phyloP scores from a whole-genome alignment of 2,329 filamentous ascomycete species.

The Dendryphion nanum region DNA sequence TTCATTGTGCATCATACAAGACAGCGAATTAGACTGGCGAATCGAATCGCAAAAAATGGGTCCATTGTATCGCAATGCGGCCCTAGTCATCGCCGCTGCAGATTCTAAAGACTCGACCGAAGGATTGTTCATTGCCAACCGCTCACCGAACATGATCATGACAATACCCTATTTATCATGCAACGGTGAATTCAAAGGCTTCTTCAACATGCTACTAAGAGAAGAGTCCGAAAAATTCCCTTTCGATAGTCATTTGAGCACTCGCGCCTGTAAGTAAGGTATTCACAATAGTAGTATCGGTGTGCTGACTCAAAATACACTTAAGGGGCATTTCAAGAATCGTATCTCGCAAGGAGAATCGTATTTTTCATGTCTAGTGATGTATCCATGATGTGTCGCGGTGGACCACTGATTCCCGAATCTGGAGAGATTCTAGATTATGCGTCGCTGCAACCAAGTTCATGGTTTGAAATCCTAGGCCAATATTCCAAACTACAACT shows the following conservation, averaged over 20 bases:
- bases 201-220: background rate
- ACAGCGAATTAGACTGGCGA: background rate
- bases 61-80: background rate
- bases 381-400: background rate
- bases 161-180: background rate
- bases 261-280: background rate
- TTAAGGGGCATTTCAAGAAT: background rate
- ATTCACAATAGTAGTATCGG: background rate
- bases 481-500: background rate
- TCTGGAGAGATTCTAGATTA: background rate
- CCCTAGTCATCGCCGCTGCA: background rate
- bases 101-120: background rate
- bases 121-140: background rate
- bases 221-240: background rate
- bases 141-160: background rate
- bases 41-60: background rate
- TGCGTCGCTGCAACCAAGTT: too few relatives aligned
- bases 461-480: background rate
- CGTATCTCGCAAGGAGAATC: background rate
- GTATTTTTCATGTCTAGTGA: background rate
- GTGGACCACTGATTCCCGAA: background rate
- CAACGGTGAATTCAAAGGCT: background rate
- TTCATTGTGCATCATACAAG: constrained; percentile 1
- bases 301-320: too few relatives aligned
- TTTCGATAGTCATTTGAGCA: background rate